These are phyloP conservation scores for Aspergillus bridgeri DNA, from an alignment of 495 filamentous ascomycete genomes.

Conservation along the genomic window DNA sequence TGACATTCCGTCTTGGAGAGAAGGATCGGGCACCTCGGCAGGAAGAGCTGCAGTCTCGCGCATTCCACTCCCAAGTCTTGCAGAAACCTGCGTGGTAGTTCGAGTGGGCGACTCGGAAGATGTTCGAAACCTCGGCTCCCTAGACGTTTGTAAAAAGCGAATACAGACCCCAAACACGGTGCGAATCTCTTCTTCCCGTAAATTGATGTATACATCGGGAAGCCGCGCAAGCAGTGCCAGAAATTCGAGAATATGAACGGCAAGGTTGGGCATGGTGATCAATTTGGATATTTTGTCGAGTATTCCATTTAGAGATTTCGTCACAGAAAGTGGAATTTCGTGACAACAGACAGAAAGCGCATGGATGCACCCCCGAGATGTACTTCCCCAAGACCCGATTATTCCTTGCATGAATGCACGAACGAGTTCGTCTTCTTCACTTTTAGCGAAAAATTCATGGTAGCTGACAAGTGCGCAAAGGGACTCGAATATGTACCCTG, in stretches of 20 bases:
- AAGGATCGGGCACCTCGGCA: constrained; percentile 29
- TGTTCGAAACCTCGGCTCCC: constrained; percentile 53
- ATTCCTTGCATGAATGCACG: constrained; percentile 78
- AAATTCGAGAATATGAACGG: constrained; percentile 93
- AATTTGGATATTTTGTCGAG: constrained; percentile 91
- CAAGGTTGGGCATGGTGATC: constrained; percentile 85
- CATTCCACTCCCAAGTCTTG: constrained; percentile 40
- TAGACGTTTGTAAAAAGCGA: constrained; percentile 76
- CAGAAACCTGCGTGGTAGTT: constrained; percentile 20
- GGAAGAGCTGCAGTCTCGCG: constrained; percentile 37
- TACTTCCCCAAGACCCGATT: constrained; percentile 74
- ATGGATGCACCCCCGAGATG: constrained; percentile 87
- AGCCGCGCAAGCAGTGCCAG: constrained; percentile 80
- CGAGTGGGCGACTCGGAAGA: constrained; percentile 34
- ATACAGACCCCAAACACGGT: constrained; percentile 94
- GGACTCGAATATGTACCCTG: constrained; percentile 79
- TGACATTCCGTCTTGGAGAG: constrained; percentile 40
- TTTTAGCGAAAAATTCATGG: constrained; percentile 76
- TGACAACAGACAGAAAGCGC: constrained; percentile 91
- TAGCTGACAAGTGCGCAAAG: constrained; percentile 85
- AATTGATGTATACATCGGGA: constrained; percentile 80
- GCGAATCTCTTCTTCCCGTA: constrained; percentile 81
- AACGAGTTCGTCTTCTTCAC: constrained; percentile 85
- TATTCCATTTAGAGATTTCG: constrained; percentile 75
- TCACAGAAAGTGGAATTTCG: constrained; percentile 79